phyloP scores from a whole-genome alignment of 345 rosid species.

The Lagerstroemia speciosa region DNA sequence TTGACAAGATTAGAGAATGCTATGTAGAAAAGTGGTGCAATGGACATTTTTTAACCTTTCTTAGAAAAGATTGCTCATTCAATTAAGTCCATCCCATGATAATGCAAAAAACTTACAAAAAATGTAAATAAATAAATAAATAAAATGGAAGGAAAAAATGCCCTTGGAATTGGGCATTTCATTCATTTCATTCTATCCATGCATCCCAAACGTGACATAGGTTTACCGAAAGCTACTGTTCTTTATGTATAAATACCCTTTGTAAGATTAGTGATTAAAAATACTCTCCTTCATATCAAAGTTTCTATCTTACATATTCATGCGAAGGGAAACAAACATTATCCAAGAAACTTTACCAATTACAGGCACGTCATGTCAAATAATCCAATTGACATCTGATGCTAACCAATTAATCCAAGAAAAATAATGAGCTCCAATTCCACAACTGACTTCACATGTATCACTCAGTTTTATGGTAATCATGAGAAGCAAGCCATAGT shows the following conservation, averaged over 20 bases:
- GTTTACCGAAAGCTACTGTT: no score
- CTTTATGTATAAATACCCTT: not conserved
- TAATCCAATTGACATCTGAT: not conserved
- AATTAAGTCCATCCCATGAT: no score
- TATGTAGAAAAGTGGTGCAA: no score
- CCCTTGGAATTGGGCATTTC: no score
- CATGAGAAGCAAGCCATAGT: not conserved
- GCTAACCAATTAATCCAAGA: not conserved
- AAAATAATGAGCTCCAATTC: not conserved
- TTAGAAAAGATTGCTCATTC: no score
- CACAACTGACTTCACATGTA: not conserved
- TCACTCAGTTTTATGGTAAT: not conserved
- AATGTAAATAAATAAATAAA: no score
- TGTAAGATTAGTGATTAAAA: not conserved
- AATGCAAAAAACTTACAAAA: no score
- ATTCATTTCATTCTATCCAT: no score
- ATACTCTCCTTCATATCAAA: not conserved
- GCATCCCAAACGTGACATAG: no score
- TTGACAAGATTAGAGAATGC: no score
- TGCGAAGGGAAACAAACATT: not conserved
- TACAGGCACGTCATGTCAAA: not conserved
- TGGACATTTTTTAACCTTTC: no score
- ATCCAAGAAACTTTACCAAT: not conserved
- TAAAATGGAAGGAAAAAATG: no score
- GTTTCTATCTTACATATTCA: not conserved